Base-by-base conservation (phyloP, 371 early-diverging fungal genomes). In the Cokeromyces recurvatus region DNA sequence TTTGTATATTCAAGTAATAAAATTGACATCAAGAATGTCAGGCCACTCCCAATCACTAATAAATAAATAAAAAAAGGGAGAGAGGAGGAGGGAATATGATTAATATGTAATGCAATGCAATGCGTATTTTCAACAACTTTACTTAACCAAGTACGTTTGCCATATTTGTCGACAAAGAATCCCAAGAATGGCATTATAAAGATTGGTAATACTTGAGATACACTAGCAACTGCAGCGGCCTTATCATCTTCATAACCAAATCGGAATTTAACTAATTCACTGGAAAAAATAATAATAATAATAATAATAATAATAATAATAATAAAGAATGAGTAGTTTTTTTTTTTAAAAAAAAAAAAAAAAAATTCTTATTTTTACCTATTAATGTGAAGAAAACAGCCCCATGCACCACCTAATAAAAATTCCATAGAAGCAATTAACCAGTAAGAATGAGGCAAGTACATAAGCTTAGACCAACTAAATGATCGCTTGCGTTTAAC, bases 301-400 rank as follows among this genome's bases (percentile, higher is more conserved):
- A n/a, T n/a, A n/a, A n/a, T n/a, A n/a, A n/a, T n/a, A n/a, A n/a
- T n/a, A n/a, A n/a, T n/a, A n/a, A n/a, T n/a, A n/a, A n/a, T n/a
- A n/a, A n/a, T n/a, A n/a, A n/a, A n/a, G n/a, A n/a, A n/a, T n/a
- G n/a, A n/a, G n/a, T n/a, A n/a, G n/a, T n/a, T n/a, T n/a, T n/a
- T n/a, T n/a, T n/a, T n/a, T n/a, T n/a, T n/a, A n/a, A n/a, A n/a
- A n/a, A n/a, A n/a, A n/a, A n/a, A n/a, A n/a, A n/a, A n/a, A n/a
- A n/a, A n/a, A n/a, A 4, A 20, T 43, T 46, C 35, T 15, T 17
- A 19, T 21, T 23, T 39, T 45, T 58, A 74, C 74, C 74, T 74
- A 50, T 83, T 81, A 46, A 87, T 84, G 50, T 85, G 86, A 31
- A 87, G 53, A 53, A 86, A 87, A 51, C 79, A 80, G 43, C 79